phyloP scores from a whole-genome alignment of 2,329 filamentous ascomycete species.

The Elsinoe perseae region DNA sequence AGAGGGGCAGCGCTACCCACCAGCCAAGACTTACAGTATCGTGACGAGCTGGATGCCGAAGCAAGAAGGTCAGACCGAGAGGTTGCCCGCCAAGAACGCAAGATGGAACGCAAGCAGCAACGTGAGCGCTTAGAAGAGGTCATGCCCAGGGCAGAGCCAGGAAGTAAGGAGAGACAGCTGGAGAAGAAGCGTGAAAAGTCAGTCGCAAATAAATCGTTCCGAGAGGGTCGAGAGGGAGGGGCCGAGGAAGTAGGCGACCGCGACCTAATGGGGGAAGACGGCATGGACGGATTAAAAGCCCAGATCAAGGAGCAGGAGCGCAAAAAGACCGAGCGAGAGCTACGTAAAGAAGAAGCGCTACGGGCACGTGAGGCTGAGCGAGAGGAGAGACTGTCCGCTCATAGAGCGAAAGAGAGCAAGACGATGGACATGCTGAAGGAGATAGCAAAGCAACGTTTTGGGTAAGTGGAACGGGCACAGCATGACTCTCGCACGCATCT shows the following conservation, averaged over 20 bases:
- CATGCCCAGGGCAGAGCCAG: conserved; percentile 71
- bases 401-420: conserved; percentile 69
- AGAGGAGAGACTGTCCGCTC: conserved; percentile 63
- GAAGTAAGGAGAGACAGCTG: conserved; percentile 71
- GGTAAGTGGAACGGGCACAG: conserved; percentile 34
- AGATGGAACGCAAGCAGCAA: conserved; percentile 56
- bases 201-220: conserved; percentile 65
- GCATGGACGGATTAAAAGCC: conserved; percentile 58
- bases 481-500: conserved; percentile 1
- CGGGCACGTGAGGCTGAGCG: conserved; percentile 69
- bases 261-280: conserved; percentile 69
- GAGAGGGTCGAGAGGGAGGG: conserved; percentile 56
- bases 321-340: conserved; percentile 76
- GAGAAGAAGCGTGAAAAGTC: conserved; percentile 75
- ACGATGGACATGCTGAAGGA: conserved; percentile 75
- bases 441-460: conserved; percentile 73
- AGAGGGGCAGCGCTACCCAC: conserved; percentile 59
- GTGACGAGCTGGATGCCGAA: conserved; percentile 33
- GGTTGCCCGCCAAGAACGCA: conserved; percentile 54
- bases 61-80: conserved; percentile 45
- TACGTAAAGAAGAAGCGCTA: conserved; percentile 71
- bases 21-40: conserved; percentile 63
- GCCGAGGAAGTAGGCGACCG: conserved; percentile 59
- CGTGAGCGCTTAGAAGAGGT: conserved; percentile 73
- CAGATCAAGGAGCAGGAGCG: conserved; percentile 57